These are phyloP conservation scores for Aspergillus tubingensis DNA, from an alignment of 2,329 filamentous ascomycete species.

Conservation along the genomic window DNA sequence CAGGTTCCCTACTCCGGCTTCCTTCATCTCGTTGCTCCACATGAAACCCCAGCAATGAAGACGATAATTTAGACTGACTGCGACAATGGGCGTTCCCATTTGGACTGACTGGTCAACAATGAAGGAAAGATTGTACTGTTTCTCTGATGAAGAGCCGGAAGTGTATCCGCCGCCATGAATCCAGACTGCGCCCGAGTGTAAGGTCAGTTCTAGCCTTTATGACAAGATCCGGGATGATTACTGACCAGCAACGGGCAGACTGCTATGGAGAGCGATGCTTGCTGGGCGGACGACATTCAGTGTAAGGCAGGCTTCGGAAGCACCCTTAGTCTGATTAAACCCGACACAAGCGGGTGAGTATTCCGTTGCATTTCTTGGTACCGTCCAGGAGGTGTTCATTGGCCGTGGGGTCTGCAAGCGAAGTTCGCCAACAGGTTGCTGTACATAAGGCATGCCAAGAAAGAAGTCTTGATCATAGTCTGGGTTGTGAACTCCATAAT, in stretches of 20 bases:
- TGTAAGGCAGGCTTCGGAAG: constrained; percentile 25
- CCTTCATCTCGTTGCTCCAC: constrained; percentile 32
- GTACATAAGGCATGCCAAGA: constrained; percentile 22
- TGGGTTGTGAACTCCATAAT: constrained; percentile 10
- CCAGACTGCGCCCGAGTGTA: constrained; percentile 9
- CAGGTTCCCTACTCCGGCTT: constrained; percentile 30
- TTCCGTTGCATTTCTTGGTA: not conserved
- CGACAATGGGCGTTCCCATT: constrained; percentile 52
- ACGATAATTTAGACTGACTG: constrained; percentile 55
- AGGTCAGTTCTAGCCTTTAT: no score
- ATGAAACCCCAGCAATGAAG: constrained; percentile 54
- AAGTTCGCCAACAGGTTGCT: constrained; percentile 11
- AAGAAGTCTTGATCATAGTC: constrained; percentile 21
- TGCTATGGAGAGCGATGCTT: not conserved
- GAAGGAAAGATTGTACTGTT: constrained; percentile 59
- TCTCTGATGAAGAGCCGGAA: constrained; percentile 33
- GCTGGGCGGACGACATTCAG: constrained; percentile 24
- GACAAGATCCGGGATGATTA: no score
- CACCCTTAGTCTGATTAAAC: not conserved
- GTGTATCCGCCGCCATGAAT: constrained; percentile 45
- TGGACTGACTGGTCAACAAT: constrained; percentile 56
- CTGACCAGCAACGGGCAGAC: constrained; percentile 13
- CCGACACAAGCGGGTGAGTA: not conserved
- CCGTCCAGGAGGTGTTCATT: constrained; percentile 9
- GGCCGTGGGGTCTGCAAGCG: constrained; percentile 8